A percentile compares a stretch with the other conserved stretches of the same genome.
Evolutionary conservation across 352 stramenopile species (phyloP).

Genomic region (Pythium apleroticum): DNA sequence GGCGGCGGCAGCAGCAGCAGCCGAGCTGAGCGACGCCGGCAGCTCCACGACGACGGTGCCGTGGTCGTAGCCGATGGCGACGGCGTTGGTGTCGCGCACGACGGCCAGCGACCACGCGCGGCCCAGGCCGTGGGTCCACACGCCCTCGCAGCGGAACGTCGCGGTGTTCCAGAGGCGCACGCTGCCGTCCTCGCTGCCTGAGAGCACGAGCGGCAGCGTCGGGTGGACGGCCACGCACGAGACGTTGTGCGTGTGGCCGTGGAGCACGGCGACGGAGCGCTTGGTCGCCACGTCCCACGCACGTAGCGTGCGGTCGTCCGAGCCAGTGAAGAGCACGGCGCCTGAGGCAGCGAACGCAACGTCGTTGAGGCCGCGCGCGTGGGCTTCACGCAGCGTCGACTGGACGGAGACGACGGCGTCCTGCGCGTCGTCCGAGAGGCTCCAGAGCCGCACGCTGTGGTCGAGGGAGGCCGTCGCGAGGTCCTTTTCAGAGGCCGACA

Average conservation of each 20-base stretch:
- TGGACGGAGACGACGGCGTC: not conserved
- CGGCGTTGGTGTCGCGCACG: conserved; percentile 39
- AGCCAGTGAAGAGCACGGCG: conserved; percentile 90
- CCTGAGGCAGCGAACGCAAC: conserved; percentile 89
- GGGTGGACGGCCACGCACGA: conserved; percentile 92
- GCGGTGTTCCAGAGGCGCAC: conserved; percentile 59
- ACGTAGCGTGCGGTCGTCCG: conserved; percentile 89
- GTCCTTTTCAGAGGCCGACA: conserved; percentile 92
- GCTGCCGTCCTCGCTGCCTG: conserved; percentile 88
- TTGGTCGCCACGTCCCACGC: conserved; percentile 96
- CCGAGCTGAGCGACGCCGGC: not conserved
- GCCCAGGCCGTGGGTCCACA: conserved; percentile 94
- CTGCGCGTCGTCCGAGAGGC: conserved; percentile 39
- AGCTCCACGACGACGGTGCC: conserved; percentile 11
- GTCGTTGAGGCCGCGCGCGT: conserved; percentile 93
- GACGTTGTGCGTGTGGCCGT: conserved; percentile 94
- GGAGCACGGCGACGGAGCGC: conserved; percentile 83
- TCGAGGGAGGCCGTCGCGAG: conserved; percentile 93
- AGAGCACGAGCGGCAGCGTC: conserved; percentile 63
- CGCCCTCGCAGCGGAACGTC: conserved; percentile 75
- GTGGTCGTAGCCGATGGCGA: conserved; percentile 73
- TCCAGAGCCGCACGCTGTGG: conserved; percentile 87
- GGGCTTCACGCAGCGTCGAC: conserved; percentile 35
- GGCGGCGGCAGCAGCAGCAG: too few relatives aligned
- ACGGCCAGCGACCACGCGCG: conserved; percentile 87